Evolutionary conservation across 192 early-diverging fungal genomes (phyloP).

Genomic region (Coemansia sp.): DNA sequence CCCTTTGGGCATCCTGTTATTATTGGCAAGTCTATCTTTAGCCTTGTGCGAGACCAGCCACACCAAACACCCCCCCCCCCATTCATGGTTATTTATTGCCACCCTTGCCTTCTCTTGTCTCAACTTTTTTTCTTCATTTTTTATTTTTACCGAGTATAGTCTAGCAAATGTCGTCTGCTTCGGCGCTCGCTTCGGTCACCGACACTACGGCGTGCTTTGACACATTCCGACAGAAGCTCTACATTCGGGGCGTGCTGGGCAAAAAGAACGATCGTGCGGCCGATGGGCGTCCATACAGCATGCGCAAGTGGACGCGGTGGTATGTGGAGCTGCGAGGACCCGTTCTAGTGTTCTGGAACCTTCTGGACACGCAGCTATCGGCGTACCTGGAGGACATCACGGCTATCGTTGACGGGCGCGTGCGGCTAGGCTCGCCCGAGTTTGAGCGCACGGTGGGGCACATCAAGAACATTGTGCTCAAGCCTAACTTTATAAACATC

Average conservation of each 20-base stretch:
- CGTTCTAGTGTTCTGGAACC: conserved; percentile 63
- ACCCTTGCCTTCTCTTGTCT: not conserved
- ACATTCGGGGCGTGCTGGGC: conserved; percentile 67
- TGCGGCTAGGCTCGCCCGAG: conserved; percentile 40
- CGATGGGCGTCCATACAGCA: conserved; percentile 61
- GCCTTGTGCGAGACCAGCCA: not conserved
- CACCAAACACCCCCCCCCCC: not conserved
- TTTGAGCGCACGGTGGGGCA: conserved; percentile 49
- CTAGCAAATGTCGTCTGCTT: conserved; percentile 19
- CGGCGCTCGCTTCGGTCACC: conserved; percentile 40
- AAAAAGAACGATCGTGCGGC: conserved; percentile 64
- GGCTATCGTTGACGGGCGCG: conserved; percentile 48
- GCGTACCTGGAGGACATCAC: conserved; percentile 55
- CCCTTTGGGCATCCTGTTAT: conserved; percentile 6
- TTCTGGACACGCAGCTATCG: conserved; percentile 49
- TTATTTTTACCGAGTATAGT: not conserved
- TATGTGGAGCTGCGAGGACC: conserved; percentile 73
- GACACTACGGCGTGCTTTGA: conserved; percentile 56
- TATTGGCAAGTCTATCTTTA: conserved; percentile 13
- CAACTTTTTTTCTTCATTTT: not conserved
- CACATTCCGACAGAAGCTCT: conserved; percentile 66
- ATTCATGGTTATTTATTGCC: not conserved
- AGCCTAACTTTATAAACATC: conserved; percentile 74
- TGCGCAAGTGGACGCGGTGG: conserved; percentile 69
- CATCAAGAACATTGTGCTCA: conserved; percentile 54